phyloP scores from a whole-genome alignment of 306 rosid genomes.

The Trichosanthes truncata region DNA sequence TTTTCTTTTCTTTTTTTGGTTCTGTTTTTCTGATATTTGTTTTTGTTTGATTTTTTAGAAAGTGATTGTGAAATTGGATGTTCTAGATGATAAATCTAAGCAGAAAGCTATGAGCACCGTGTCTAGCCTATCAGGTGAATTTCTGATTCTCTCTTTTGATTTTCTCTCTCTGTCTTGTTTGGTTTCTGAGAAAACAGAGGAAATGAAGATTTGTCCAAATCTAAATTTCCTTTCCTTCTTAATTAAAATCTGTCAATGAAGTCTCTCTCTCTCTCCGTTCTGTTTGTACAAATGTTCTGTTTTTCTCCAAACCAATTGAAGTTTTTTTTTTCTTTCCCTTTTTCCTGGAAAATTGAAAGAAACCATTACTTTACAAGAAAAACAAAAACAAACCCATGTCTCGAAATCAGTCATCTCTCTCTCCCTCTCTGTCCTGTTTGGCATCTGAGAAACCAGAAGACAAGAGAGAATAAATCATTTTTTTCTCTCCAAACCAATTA shows the following conservation, averaged over 20 bases:
- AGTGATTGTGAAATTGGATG: neutral
- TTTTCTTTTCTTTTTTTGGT: too few species aligned
- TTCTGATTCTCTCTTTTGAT: neutral
- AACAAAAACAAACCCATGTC: neutral
- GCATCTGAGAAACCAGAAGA: neutral
- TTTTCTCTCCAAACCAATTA: neutral
- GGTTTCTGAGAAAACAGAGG: neutral
- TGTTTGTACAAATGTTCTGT: neutral
- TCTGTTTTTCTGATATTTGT: neutral
- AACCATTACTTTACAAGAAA: neutral
- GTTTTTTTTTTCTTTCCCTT: too few species aligned
- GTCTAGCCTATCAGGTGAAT: neutral
- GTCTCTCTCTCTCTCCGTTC: neutral
- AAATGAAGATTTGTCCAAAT: neutral
- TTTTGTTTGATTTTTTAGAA: neutral
- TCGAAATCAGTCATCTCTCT: neutral
- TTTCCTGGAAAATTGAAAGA: neutral
- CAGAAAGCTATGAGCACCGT: conserved; percentile 9
- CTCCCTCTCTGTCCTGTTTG: neutral
- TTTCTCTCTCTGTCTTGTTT: neutral
- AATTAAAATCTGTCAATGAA: neutral
- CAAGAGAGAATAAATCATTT: neutral
- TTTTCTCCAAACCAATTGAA: neutral
- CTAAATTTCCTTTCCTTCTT: neutral
- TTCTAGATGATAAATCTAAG: conserved; percentile 1